Base-by-base conservation (phyloP, 1,284 basidiomycete species). In the Boletus semigastroideus region DNA sequence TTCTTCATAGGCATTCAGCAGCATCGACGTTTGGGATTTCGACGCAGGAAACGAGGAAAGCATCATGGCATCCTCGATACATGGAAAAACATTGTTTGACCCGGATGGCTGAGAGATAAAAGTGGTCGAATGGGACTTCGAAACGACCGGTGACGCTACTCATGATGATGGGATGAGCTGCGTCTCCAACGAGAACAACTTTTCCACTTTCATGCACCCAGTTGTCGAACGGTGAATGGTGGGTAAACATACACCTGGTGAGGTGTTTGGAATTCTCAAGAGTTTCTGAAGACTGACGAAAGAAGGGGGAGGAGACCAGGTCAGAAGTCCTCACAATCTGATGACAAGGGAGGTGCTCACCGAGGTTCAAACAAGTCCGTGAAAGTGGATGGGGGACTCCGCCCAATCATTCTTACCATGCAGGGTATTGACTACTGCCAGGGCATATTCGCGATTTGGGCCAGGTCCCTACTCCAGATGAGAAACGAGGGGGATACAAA, bases 41-140 rank as follows among this genome's bases (percentile, higher is more conserved):
- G 71, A 57, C 14, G 70, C 66, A 11, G 81, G 70, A 16, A 73
- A 66, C 9, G 77, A 72, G 49, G 82, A 78, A 12, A 81, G 67
- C 25, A 62, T 77, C 53, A 77, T 74, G 5, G 77, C 80, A 51
- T 83, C 82, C 65, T 83, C 82, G 40, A 83, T 72, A 37, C 68
- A 67, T 16, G 74, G 54, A 2, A 69, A 64, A 1, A 67, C 57
- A 42, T 69, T 72, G 49, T 74, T 69, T 16, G 73, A 66, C 28
- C 70, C 68, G n/a, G 62, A 72, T 43, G 71, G 76, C 76, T 74
- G 56, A 28, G 14, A 12, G 2, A 27, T 13, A 22, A 22, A 17
- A 3, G 25, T 36, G 27, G 33, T 41, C 20, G 6, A 27, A 13
- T 22, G 9, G 19, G 20, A 25, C n/a, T 38, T 27, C 14, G 55